Conservation (phyloP, 116 monocot species). For the Cymodocea nodosa region DNA sequence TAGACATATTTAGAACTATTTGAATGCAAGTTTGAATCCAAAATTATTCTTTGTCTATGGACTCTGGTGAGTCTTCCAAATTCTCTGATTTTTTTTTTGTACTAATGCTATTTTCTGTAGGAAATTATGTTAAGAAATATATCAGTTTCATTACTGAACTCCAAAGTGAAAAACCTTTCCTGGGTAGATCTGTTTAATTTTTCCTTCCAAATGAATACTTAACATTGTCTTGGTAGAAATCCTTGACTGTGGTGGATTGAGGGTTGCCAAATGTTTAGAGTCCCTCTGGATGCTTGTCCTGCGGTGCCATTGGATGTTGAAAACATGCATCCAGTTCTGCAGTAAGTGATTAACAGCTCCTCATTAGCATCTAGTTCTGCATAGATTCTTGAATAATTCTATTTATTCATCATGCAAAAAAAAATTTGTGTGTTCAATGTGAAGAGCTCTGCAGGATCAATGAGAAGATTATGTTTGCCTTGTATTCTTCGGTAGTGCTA, state of each 20-base stretch:
- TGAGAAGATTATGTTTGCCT: background rate
- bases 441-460: background rate
- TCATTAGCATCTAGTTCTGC: background rate
- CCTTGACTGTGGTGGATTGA: too few relatives aligned
- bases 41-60: conserved; percentile 1
- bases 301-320: background rate
- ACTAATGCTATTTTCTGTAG: background rate
- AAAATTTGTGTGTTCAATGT: background rate
- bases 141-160: background rate
- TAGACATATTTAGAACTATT: background rate
- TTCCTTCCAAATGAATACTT: too few relatives aligned
- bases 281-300: too few relatives aligned
- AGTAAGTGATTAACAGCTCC: background rate
- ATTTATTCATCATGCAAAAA: background rate
- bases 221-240: too few relatives aligned
- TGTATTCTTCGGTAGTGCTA: background rate
- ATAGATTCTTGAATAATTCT: background rate
- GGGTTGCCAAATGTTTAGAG: too few relatives aligned
- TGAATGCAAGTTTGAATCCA: background rate
- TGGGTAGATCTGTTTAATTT: too few relatives aligned
- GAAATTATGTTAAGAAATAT: background rate
- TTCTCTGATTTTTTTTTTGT: background rate
- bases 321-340: background rate
- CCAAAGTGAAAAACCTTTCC: too few relatives aligned
- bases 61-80: background rate